A percentile compares a stretch with the other conserved stretches of the same genome.
These are phyloP conservation scores for Phytophthora melonis DNA, from an alignment of 352 stramenopile genomes.

Conservation along the genomic window DNA sequence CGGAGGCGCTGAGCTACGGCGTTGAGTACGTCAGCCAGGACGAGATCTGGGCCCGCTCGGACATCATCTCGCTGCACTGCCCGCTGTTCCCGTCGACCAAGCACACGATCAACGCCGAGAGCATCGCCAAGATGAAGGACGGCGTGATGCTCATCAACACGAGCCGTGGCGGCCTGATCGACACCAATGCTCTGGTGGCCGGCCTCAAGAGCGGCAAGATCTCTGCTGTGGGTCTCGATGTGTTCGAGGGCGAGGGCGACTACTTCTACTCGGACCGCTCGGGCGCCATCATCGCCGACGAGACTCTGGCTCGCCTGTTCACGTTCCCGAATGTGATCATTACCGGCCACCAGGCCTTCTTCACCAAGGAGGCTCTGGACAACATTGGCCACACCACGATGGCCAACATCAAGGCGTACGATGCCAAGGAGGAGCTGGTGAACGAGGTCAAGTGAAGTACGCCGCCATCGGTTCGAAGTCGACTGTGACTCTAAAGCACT, in stretches of 20 bases:
- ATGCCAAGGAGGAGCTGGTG: conserved; percentile 47
- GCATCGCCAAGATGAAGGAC: conserved; percentile 90
- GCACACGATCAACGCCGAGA: conserved; percentile 86
- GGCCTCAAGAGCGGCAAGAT: conserved; percentile 87
- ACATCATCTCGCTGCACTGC: conserved; percentile 92
- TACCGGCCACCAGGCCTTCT: conserved; percentile 85
- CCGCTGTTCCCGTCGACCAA: conserved; percentile 84
- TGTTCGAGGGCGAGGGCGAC: conserved; percentile 86
- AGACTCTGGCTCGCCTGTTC: conserved; percentile 76
- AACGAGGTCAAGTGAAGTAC: conserved; percentile 64
- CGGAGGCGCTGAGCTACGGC: conserved; percentile 45
- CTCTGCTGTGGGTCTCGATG: conserved; percentile 82
- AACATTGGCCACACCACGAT: conserved; percentile 82
- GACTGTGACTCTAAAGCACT: conserved; percentile 7
- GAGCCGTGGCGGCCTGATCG: conserved; percentile 86
- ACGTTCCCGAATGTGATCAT: conserved; percentile 88
- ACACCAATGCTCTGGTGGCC: conserved; percentile 83
- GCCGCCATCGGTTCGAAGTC: conserved; percentile 3
- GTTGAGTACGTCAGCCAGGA: conserved; percentile 60
- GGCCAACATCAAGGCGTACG: conserved; percentile 75
- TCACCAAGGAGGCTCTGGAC: conserved; percentile 77
- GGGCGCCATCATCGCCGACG: conserved; percentile 70
- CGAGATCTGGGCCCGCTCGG: conserved; percentile 67
- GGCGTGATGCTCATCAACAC: conserved; percentile 93
- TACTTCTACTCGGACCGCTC: conserved; percentile 87